Evolutionary conservation across 441 rosid genomes (phyloP).

Genomic region (Lepidium campestre): DNA sequence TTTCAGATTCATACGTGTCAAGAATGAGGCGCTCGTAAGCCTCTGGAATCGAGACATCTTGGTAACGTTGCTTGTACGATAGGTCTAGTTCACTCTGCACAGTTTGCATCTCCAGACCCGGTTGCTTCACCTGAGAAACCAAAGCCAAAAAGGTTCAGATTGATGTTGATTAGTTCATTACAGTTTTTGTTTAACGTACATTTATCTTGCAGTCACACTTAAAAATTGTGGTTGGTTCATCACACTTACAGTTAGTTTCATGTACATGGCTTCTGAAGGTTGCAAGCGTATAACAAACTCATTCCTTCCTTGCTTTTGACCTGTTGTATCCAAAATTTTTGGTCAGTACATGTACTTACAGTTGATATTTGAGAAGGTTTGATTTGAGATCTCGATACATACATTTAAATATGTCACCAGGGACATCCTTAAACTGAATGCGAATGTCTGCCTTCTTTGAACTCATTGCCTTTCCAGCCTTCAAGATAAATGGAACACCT

Average conservation of each 20-base stretch:
- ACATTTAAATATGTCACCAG: conserved; percentile 96
- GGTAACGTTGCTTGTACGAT: conserved; percentile 90
- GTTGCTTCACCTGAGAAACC: conserved; percentile 77
- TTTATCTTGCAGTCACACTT: too few relatives aligned
- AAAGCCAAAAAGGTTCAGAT: neutral
- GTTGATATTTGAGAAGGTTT: conserved; percentile 27
- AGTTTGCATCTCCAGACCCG: conserved; percentile 91
- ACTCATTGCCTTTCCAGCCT: conserved; percentile 95
- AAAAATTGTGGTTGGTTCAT: neutral
- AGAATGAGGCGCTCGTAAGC: conserved; percentile 98
- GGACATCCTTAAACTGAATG: conserved; percentile 95
- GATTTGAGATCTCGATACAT: conserved; percentile 19
- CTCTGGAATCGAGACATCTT: conserved; percentile 74
- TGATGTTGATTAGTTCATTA: neutral
- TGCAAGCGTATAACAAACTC: conserved; percentile 96
- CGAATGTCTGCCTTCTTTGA: conserved; percentile 98
- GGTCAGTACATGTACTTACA: conserved; percentile 33
- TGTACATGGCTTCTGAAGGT: conserved; percentile 91
- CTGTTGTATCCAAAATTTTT: conserved; percentile 22
- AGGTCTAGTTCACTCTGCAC: conserved; percentile 95
- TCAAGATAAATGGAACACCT: conserved; percentile 93
- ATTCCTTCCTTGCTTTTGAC: conserved; percentile 95
- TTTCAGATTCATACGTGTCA: conserved; percentile 61
- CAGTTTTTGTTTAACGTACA: too few relatives aligned
- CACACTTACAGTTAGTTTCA: conserved; percentile 86